Evolutionary conservation across 108 stramenopile species (phyloP).

Genomic region (Aurantiochytrium sp.): DNA sequence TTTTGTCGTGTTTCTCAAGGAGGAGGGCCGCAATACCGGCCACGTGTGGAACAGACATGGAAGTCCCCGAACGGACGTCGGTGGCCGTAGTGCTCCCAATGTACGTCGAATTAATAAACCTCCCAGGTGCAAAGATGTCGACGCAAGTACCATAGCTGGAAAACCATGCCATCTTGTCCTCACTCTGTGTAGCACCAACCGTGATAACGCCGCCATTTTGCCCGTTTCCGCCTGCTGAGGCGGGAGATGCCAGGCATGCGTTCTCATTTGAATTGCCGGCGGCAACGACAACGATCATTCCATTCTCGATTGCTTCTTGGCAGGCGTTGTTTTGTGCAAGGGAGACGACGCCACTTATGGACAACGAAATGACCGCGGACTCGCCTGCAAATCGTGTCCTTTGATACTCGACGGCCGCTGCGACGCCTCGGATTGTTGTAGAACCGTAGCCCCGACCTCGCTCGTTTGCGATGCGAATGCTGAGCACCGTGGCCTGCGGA

Average conservation of each 20-base stretch:
- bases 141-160: conserved; percentile 18
- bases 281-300: conserved; percentile 16
- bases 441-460: background rate
- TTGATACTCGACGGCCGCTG: background rate
- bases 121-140: conserved; percentile 23
- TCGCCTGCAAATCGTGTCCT: background rate
- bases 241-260: conserved; percentile 13
- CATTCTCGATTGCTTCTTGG: background rate
- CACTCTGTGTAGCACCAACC: background rate
- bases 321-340: background rate
- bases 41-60: conserved; percentile 29
- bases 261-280: conserved; percentile 20
- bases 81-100: background rate
- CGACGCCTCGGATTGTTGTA: background rate
- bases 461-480: background rate
- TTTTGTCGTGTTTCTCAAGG: background rate
- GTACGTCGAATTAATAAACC: background rate
- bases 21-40: conserved; percentile 22
- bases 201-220: background rate
- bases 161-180: background rate
- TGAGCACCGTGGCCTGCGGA: background rate
- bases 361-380: background rate
- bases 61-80: conserved; percentile 13
- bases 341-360: background rate
- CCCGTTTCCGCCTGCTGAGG: background rate